Evolutionary conservation across 257 asterid species (phyloP).

Genomic region (Solanum pinnatisectum): DNA sequence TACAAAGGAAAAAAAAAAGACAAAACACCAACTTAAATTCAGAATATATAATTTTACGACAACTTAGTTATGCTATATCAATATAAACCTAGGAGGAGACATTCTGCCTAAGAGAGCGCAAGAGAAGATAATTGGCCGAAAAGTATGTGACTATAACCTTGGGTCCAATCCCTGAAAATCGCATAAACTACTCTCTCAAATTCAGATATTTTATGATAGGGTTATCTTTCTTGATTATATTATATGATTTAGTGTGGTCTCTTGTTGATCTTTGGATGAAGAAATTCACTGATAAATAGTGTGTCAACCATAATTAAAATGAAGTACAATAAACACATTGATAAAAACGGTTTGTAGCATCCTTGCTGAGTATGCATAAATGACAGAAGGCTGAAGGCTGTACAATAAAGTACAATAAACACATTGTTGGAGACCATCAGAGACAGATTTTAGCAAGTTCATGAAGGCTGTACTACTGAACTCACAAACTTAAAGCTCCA

Average conservation of each 20-base stretch:
- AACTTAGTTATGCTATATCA: background rate
- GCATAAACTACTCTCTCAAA: background rate
- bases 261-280: background rate
- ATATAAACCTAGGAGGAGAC: background rate
- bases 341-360: background rate
- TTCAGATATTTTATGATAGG: background rate
- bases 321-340: background rate
- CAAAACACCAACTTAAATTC: background rate
- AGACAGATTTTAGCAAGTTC: background rate
- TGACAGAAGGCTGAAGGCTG: background rate
- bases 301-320: background rate
- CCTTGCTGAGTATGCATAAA: background rate
- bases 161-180: background rate
- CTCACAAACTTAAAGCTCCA: background rate
- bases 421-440: background rate
- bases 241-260: background rate
- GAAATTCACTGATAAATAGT: background rate
- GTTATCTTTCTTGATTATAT: background rate
- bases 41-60: background rate
- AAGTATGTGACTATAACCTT: too few species aligned
- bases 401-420: background rate
- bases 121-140: background rate
- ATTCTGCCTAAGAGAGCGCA: background rate
- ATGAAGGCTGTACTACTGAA: background rate
- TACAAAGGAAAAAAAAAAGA: background rate